These are phyloP conservation scores for Gigaspora rosea DNA, from an alignment of 192 early-diverging fungal genomes.

Conservation along the genomic window DNA sequence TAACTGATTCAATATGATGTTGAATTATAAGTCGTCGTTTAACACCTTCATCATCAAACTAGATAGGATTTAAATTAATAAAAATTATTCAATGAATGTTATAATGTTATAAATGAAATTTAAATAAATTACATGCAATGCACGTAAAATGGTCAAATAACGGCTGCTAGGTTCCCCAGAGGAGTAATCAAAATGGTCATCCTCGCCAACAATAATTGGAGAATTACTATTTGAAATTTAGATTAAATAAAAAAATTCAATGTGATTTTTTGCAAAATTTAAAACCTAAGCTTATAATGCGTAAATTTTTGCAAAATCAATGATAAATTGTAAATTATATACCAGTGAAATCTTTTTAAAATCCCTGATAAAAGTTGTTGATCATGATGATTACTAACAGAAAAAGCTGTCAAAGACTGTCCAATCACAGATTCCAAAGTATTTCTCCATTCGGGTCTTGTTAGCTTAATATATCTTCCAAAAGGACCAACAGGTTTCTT, in stretches of 20 bases:
- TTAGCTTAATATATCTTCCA: slow-evolving; percentile 64
- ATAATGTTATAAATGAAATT: background rate
- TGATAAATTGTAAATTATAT: background rate
- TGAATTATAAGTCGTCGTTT: slow-evolving; percentile 73
- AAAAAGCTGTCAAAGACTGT: slow-evolving; percentile 62
- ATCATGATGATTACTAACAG: slow-evolving; percentile 70
- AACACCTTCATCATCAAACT: slow-evolving; percentile 69
- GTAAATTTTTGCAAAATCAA: too few relatives aligned
- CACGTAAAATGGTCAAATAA: slow-evolving; percentile 67
- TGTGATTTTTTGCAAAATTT: background rate
- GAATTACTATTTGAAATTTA: slow-evolving; percentile 30
- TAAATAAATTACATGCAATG: slow-evolving; percentile 43
- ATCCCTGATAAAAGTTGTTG: slow-evolving; percentile 54
- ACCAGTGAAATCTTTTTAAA: slow-evolving; percentile 52
- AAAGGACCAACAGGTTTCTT: slow-evolving; percentile 69
- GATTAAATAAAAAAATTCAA: background rate
- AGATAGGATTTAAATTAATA: background rate
- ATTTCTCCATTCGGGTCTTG: slow-evolving; percentile 55
- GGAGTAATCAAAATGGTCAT: slow-evolving; percentile 70
- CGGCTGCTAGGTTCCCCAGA: slow-evolving; percentile 59
- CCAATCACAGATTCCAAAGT: slow-evolving; percentile 68
- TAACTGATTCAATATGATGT: slow-evolving; percentile 67
- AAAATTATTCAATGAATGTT: too few relatives aligned
- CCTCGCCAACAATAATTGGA: slow-evolving; percentile 61
- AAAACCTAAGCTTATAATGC: background rate